Conservation (phyloP, 2,329 filamentous ascomycete species). For the Hymenotorrendiella dingleyae region DNA sequence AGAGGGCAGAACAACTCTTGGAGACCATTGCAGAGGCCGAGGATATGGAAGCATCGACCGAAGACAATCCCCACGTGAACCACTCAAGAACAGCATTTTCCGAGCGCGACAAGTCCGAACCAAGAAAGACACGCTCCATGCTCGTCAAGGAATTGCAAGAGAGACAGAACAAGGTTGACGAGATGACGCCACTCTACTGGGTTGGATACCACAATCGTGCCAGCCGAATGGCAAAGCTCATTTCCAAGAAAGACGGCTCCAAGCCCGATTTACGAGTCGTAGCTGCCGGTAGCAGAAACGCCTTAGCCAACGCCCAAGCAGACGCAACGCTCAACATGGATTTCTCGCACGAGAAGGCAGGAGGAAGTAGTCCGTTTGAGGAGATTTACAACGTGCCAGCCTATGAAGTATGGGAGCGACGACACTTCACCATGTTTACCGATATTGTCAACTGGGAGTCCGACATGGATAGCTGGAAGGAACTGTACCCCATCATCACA, state of each 20-base stretch:
- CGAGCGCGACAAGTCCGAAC: background rate
- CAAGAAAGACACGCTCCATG: background rate
- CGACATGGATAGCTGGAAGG: constrained; percentile 4
- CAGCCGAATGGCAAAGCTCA: background rate
- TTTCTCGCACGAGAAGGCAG: background rate
- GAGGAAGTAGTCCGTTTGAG: background rate
- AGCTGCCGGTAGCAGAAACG: background rate
- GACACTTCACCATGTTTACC: constrained; percentile 9
- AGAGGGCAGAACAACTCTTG: constrained; percentile 1
- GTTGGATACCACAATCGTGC: constrained; percentile 4
- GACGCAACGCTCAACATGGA: constrained; percentile 9
- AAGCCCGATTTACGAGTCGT: background rate
- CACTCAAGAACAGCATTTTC: background rate
- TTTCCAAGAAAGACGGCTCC: background rate
- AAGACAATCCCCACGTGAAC: background rate
- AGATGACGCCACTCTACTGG: constrained; percentile 6
- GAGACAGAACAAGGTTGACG: background rate
- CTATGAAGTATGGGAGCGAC: constrained; percentile 4
- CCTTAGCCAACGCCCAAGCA: background rate
- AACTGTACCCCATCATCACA: background rate
- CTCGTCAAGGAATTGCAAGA: background rate
- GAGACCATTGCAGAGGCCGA: background rate
- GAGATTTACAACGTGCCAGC: constrained; percentile 4
- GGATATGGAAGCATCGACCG: background rate
- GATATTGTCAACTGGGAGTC: constrained; percentile 5